Percentiles rank a stretch among this genome's conserved stretches.
These are phyloP conservation scores for Exserohilum turcica DNA, from an alignment of 2,329 filamentous ascomycete genomes.

Conservation along the genomic window DNA sequence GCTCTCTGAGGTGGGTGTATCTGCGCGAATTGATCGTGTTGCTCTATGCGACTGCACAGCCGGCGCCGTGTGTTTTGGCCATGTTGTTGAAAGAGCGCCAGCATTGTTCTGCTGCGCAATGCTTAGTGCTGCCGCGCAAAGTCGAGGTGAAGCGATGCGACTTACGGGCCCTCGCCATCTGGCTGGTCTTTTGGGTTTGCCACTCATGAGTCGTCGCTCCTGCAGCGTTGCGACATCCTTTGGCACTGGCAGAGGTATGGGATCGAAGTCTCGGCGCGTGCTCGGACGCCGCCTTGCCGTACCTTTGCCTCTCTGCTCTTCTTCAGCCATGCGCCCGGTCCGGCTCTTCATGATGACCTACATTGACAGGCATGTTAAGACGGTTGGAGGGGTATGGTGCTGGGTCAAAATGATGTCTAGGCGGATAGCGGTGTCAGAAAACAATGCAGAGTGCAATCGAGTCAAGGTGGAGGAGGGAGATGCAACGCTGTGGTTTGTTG, in stretches of 20 bases:
- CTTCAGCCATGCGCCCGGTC: background rate
- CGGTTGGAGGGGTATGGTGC: background rate
- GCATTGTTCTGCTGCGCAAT: slow-evolving; percentile 1
- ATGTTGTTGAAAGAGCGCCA: background rate
- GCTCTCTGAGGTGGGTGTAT: background rate
- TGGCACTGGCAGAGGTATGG: background rate
- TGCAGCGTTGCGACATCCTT: background rate
- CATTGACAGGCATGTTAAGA: slow-evolving; percentile 9
- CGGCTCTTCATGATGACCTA: background rate
- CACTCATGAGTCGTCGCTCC: slow-evolving; percentile 3
- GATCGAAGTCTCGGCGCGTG: slow-evolving; percentile 3
- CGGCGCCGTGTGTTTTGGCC: background rate
- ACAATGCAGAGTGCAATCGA: background rate
- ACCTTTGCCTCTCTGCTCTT: slow-evolving; percentile 3
- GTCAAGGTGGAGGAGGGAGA: background rate
- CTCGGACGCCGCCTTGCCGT: slow-evolving; percentile 6
- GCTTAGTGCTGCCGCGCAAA: background rate
- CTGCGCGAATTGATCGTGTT: background rate
- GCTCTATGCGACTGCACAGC: background rate
- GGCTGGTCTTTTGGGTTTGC: slow-evolving; percentile 8
- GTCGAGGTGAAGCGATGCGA: background rate
- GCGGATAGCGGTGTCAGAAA: too few species aligned
- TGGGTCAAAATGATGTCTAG: background rate
- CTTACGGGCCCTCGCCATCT: slow-evolving; percentile 15
- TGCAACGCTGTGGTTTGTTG: slow-evolving; percentile 6